Base-by-base conservation (phyloP, 2,329 filamentous ascomycete species). In the Diaporthe eres region DNA sequence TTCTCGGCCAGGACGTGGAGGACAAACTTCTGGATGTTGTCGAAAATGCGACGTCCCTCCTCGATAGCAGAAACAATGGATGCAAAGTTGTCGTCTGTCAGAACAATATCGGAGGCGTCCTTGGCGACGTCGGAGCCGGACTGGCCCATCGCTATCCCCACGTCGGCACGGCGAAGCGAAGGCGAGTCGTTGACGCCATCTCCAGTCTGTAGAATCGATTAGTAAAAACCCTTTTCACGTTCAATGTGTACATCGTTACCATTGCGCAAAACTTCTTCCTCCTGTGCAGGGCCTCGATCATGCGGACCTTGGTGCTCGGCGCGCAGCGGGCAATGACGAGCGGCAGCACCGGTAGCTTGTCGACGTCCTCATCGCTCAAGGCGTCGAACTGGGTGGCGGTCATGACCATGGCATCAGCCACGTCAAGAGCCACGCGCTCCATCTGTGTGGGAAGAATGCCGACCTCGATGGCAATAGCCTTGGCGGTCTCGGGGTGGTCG, bases 271-370 rank as follows among this genome's bases (percentile, higher is more conserved):
- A 94, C 22, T 85, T 85, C 44, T 87, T 87, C 58, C 92, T 89
- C 28, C 92, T 88, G 80, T 94, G 92, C 25, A 94, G 87, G n/a
- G 92, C 92, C 75, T 93, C 91, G 74, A 94, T 93, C 92, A 94
- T 94, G 58, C 92, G 89, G 13, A 94, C 92, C 80, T 94, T 94
- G 4, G 93, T 94, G 37, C 89, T 88, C 0, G 93, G 93, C 1
- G 92, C 91, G 80, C 92, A 94, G n/a, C 93, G 89, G 39, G 92
- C 92, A 55, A 94, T 90, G 2, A 94, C 92, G 3, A 94, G 85
- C 1, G 92, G 92, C 2, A 94, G 82, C 10, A 91, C 87, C 0
- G 91, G 90, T 4, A 94, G 87, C 0, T 82, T 81, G 75, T 94
- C 92, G 25, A 94, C 90, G 78, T 94, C 86, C 0, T 88, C 87